Conservation (phyloP, 2,329 filamentous ascomycete species). For the Cytospora piceae region DNA sequence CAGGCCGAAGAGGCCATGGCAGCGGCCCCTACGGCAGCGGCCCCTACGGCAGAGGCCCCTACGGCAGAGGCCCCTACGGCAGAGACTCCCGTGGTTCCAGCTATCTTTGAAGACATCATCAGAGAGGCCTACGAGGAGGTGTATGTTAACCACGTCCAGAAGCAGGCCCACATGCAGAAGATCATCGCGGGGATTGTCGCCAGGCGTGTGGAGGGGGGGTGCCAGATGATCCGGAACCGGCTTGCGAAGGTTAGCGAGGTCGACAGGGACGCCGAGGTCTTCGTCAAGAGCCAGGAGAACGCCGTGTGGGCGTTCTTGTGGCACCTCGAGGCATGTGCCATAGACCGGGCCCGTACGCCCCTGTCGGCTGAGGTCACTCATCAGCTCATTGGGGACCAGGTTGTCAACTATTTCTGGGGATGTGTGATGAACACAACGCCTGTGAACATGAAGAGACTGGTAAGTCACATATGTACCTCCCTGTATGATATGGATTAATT, state of each 20-base stretch:
- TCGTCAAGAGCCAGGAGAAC: not conserved
- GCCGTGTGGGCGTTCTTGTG: conserved; percentile 3
- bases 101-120: not conserved
- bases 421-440: not conserved
- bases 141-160: not conserved
- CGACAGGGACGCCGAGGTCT: too few species aligned
- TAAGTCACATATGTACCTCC: not conserved
- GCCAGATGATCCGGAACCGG: not conserved
- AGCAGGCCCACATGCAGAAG: not conserved
- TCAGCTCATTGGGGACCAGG: not conserved
- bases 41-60: too few species aligned
- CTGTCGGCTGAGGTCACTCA: conserved; percentile 9
- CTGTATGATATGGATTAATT: not conserved
- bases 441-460: not conserved
- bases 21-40: too few species aligned
- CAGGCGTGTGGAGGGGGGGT: not conserved
- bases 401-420: not conserved
- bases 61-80: too few species aligned
- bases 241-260: not conserved
- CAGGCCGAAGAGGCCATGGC: too few species aligned
- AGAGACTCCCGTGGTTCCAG: too few species aligned
- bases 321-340: not conserved
- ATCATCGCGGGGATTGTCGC: not conserved
- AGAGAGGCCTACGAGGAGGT: not conserved
- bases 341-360: not conserved